Evolutionary conservation across 225 moss, liverwort and hornwort species (phyloP).

Genomic region (Polytrichum commune): DNA sequence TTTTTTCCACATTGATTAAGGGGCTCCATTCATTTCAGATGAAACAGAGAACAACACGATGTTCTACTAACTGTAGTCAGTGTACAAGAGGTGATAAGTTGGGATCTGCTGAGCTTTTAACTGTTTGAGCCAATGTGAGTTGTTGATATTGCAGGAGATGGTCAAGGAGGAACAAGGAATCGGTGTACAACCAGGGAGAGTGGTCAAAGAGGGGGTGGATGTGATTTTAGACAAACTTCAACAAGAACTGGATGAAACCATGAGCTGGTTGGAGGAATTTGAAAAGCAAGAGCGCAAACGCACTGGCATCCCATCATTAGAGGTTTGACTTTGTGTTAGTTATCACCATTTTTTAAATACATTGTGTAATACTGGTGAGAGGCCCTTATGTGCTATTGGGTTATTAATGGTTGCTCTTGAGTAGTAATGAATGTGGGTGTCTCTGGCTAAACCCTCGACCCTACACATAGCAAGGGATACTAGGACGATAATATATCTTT

Average conservation of each 20-base stretch:
- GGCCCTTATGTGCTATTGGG: too few species aligned
- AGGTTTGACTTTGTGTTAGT: constrained; percentile 28
- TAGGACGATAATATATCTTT: too few species aligned
- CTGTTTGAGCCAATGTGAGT: not conserved
- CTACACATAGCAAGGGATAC: too few species aligned
- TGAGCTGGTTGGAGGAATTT: constrained; percentile 43
- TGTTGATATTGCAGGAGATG: constrained; percentile 41
- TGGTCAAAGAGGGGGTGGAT: constrained; percentile 57
- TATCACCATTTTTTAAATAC: not conserved
- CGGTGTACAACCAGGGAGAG: constrained; percentile 40
- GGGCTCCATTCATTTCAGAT: too few species aligned
- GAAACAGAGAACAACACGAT: too few species aligned
- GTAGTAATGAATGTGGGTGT: too few species aligned
- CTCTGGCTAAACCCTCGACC: too few species aligned
- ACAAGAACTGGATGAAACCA: constrained; percentile 30
- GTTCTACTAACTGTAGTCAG: too few species aligned
- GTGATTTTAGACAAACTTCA: constrained; percentile 43
- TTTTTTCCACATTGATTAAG: too few species aligned
- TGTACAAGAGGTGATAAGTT: not conserved
- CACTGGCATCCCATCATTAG: constrained; percentile 58
- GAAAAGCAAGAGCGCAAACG: constrained; percentile 61
- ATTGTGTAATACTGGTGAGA: too few species aligned
- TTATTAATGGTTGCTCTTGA: too few species aligned
- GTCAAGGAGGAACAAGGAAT: constrained; percentile 41
- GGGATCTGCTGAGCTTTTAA: not conserved